Evolutionary conservation across 768 basidiomycete species (phyloP).

Genomic region (Psilocybe subaeruginosa): DNA sequence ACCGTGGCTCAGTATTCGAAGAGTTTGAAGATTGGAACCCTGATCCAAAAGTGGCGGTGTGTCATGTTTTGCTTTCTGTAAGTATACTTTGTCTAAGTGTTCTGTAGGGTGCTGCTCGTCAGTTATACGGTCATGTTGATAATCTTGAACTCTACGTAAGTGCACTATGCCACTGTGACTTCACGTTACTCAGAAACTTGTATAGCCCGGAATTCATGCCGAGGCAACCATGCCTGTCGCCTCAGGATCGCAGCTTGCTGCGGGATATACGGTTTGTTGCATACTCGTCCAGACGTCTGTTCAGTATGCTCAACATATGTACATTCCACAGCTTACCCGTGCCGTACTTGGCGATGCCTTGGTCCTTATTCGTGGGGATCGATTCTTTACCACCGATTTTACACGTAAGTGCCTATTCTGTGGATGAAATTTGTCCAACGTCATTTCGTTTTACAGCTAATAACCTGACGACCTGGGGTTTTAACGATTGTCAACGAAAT

Average conservation of each 20-base stretch:
- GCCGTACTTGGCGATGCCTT: conserved; percentile 58
- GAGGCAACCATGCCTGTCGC: conserved; percentile 12
- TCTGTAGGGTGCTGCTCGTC: conserved; percentile 6
- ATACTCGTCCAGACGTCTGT: not conserved
- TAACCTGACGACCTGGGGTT: conserved; percentile 56
- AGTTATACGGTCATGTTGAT: conserved; percentile 13
- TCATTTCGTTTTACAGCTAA: conserved; percentile 27
- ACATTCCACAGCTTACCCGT: conserved; percentile 40
- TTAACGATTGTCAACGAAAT: conserved; percentile 48
- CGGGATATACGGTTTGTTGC: conserved; percentile 51
- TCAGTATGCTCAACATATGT: not conserved
- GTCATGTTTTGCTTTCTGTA: not conserved
- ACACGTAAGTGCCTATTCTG: conserved; percentile 37
- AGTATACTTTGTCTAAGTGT: not conserved
- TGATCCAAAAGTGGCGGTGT: conserved; percentile 40
- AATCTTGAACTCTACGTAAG: conserved; percentile 15
- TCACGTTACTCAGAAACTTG: not conserved
- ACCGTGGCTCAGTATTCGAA: conserved; percentile 34
- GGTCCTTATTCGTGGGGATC: conserved; percentile 53
- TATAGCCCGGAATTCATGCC: conserved; percentile 14
- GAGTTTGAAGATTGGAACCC: conserved; percentile 61
- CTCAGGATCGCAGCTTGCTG: conserved; percentile 25
- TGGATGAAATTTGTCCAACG: not conserved
- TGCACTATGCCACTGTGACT: not conserved
- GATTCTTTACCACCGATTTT: conserved; percentile 55